phyloP scores from a whole-genome alignment of 305 asterid genomes.

The Fraxinus baroniana region DNA sequence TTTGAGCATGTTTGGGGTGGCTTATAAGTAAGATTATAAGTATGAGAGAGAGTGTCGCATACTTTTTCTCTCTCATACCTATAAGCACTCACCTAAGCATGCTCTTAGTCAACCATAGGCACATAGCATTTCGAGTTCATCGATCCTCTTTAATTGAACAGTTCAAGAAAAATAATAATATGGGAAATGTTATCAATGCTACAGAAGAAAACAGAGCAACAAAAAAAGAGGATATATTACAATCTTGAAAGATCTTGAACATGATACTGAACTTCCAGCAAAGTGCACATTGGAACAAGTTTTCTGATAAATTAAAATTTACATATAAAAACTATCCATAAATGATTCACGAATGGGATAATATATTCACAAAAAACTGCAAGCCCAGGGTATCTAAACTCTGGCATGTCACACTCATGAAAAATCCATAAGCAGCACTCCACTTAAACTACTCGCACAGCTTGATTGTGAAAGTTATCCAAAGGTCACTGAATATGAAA shows the following conservation, averaged over 20 bases:
- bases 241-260: not conserved
- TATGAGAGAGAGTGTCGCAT: not conserved
- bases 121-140: not conserved
- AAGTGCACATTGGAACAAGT: not conserved
- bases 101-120: not conserved
- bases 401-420: not conserved
- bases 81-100: not conserved
- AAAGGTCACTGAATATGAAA: slow-evolving; percentile 10
- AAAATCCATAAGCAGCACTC: slow-evolving; percentile 2
- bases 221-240: not conserved
- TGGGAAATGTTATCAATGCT: not conserved
- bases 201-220: slow-evolving; percentile 15
- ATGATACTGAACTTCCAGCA: slow-evolving; percentile 7
- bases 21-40: not conserved
- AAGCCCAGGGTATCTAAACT: slow-evolving; percentile 2
- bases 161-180: not conserved
- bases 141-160: slow-evolving; percentile 6
- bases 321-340: slow-evolving; percentile 4
- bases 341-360: slow-evolving; percentile 12
- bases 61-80: not conserved
- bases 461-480: not conserved
- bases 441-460: slow-evolving; percentile 5
- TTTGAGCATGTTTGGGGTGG: not conserved
- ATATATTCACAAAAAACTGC: slow-evolving; percentile 4
- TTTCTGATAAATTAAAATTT: not conserved